Base-by-base conservation (phyloP, 2,329 filamentous ascomycete genomes). In the Verruconis gallopava region DNA sequence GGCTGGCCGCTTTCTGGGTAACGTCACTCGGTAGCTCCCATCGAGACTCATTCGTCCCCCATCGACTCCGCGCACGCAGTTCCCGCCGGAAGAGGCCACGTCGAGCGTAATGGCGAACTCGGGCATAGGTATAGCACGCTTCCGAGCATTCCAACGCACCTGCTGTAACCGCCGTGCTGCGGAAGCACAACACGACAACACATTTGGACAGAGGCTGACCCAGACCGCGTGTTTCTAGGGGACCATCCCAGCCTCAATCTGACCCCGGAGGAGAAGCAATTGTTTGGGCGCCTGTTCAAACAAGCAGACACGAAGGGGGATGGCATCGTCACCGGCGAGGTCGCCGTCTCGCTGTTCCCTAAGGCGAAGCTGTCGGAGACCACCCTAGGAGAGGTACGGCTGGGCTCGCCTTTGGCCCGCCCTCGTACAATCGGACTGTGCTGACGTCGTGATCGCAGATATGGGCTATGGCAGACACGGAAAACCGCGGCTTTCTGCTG, bases 391-490 rank as follows among this genome's bases (percentile, higher is more conserved):
- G 80, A 93, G 75, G 84, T 89, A 65, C 51, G 39, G 9, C 25
- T 6, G 13, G 15, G 45, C 35, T 44, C 28, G 21, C 11, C 14
- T 5, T n/a, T n/a, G n/a, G n/a, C n/a, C n/a, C n/a, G n/a, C n/a
- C n/a, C n/a, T n/a, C n/a, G n/a, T 14, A 15, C 39, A n/a, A 37
- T 35, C 38, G 37, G 9, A 11, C 17, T 40, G n/a, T 19, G 38
- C 19, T 22, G 38, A 19, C 25, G 21, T 32, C 30, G 15, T 49
- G 43, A 6, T 18, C 49, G 45, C 62, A 94, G 83, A 96, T 98
- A 72, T 98, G 91, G 91, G 89, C 96, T 66, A 91, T 98, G 60
- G 89, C 91, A 51, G 91, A 98, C 66, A 86, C 77, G 50, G 89
- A 96, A 67, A 98, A 98, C 67, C 78, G 88, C 49, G 91, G 91